Conservation (phyloP, 176 grass and related monocot genomes). For the Areca catechu region DNA sequence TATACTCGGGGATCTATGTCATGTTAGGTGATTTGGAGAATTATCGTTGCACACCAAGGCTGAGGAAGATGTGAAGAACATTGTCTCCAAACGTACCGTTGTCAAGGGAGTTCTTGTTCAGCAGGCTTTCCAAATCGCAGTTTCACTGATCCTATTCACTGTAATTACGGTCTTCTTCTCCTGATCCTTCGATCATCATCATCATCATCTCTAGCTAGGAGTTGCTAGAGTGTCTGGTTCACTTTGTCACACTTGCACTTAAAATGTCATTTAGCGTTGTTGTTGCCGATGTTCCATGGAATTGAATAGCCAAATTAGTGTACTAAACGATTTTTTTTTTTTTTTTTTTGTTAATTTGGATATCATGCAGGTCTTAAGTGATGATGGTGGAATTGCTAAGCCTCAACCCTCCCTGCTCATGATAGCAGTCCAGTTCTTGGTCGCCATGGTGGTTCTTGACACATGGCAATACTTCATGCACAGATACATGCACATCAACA, state of each 20-base stretch:
- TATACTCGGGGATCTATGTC: not conserved
- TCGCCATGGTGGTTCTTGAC: slow-evolving; percentile 4
- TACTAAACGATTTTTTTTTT: no score
- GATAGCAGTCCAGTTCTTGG: not conserved
- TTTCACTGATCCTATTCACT: not conserved
- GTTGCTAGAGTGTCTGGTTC: no score
- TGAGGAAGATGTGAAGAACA: not conserved
- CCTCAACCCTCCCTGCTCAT: no score
- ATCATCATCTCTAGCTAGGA: no score
- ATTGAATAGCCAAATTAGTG: no score
- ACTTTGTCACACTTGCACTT: not conserved
- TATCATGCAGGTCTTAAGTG: no score
- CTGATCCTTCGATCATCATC: no score
- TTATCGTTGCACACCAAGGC: slow-evolving; percentile 2
- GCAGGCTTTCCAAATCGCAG: slow-evolving; percentile 3
- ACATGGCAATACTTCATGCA: slow-evolving; percentile 14
- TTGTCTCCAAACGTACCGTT: slow-evolving; percentile 1
- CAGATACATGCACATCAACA: slow-evolving; percentile 11
- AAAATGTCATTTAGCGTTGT: no score
- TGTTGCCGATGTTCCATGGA: no score
- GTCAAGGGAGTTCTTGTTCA: not conserved
- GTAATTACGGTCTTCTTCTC: no score
- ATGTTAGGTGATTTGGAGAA: not conserved
- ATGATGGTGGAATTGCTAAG: no score
- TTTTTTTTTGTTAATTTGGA: no score